These are phyloP conservation scores for Trichoderma sp. DNA, from an alignment of 2,329 filamentous ascomycete genomes.

Conservation along the genomic window DNA sequence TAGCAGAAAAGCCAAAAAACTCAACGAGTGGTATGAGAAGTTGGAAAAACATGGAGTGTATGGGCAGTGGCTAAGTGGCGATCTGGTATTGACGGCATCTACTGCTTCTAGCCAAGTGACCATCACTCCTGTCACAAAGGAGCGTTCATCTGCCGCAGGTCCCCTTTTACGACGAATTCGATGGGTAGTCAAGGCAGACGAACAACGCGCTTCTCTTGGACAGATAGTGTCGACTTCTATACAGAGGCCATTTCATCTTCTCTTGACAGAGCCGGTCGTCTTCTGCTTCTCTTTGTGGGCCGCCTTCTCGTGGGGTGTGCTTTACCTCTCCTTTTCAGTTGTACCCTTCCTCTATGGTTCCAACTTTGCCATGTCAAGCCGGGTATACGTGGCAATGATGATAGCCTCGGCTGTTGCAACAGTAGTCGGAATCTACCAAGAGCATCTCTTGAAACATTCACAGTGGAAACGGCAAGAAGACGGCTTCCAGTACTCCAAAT, in stretches of 20 bases:
- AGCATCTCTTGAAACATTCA: constrained; percentile 59
- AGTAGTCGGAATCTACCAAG: constrained; percentile 69
- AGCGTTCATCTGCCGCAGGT: neutral
- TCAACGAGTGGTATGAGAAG: constrained; percentile 79
- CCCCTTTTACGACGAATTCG: constrained; percentile 57
- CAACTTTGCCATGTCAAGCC: constrained; percentile 66
- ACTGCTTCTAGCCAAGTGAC: constrained; percentile 29
- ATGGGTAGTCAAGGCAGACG: constrained; percentile 79
- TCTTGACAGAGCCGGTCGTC: constrained; percentile 75
- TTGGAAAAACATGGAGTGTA: constrained; percentile 66
- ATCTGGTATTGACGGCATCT: constrained; percentile 26
- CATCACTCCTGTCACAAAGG: constrained; percentile 26
- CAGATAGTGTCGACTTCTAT: constrained; percentile 75
- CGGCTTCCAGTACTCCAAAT: constrained; percentile 31
- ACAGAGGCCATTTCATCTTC: constrained; percentile 74
- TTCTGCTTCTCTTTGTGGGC: constrained; percentile 91
- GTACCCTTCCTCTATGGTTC: constrained; percentile 75
- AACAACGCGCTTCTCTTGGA: constrained; percentile 67
- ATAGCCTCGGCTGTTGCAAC: constrained; percentile 68
- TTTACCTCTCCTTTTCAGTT: constrained; percentile 82
- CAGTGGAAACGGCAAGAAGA: constrained; percentile 36
- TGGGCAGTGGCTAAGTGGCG: constrained; percentile 45
- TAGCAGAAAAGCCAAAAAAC: constrained; percentile 67
- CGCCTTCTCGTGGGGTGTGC: constrained; percentile 83
- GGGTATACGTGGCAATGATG: constrained; percentile 73